Evolutionary conservation across 768 basidiomycete genomes (phyloP).

Genomic region (Phylloporus scabripes): DNA sequence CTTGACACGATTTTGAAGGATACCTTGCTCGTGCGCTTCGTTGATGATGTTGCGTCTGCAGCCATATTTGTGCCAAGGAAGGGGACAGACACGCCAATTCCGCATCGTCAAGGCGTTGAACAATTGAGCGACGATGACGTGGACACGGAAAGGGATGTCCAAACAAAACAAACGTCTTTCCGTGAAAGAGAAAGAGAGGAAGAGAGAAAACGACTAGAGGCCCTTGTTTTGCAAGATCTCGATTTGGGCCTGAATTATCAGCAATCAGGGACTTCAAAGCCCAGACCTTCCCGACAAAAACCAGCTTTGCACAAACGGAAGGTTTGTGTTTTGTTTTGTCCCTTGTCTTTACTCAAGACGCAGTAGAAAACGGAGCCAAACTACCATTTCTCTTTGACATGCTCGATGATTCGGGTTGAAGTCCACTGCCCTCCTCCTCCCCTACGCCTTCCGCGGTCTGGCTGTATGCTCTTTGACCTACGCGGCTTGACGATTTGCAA

Average conservation of each 20-base stretch:
- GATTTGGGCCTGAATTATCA: conserved; percentile 48
- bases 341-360: conserved; percentile 3
- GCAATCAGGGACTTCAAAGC: conserved; percentile 4
- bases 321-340: conserved; percentile 9
- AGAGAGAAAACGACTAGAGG: conserved; percentile 42
- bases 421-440: conserved; percentile 60
- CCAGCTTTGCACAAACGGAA: conserved; percentile 7
- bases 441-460: conserved; percentile 49
- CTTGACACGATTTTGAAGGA: conserved; percentile 41
- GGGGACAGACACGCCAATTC: not conserved
- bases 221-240: conserved; percentile 54
- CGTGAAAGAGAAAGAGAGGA: conserved; percentile 28
- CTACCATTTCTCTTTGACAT: conserved; percentile 33
- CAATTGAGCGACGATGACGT: conserved; percentile 10
- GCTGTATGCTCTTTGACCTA: conserved; percentile 60
- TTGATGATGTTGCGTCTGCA: conserved; percentile 38
- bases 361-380: conserved; percentile 8
- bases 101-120: conserved; percentile 1
- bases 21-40: conserved; percentile 40
- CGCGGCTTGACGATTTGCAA: conserved; percentile 44
- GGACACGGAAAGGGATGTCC: conserved; percentile 11
- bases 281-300: conserved; percentile 6
- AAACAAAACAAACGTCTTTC: conserved; percentile 23
- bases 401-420: conserved; percentile 61
- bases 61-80: conserved; percentile 11